phyloP scores from a whole-genome alignment of 768 basidiomycete genomes.

The Agaricus bisporus region DNA sequence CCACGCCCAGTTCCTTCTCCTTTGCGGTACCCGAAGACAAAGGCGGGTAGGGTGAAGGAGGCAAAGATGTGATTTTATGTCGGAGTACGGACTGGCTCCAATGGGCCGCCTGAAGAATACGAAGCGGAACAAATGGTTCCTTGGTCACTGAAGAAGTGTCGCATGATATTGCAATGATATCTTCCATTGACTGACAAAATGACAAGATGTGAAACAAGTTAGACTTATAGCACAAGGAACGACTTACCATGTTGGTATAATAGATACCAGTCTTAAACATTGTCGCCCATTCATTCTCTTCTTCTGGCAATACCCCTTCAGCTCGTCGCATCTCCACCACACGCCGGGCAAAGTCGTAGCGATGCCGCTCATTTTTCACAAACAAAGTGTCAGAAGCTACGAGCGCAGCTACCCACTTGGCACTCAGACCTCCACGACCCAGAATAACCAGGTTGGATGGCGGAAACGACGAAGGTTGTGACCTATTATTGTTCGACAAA shows the following conservation, averaged over 20 bases:
- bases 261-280: conserved; percentile 78
- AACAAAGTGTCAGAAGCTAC: conserved; percentile 78
- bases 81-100: conserved; percentile 75
- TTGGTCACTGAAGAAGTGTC: conserved; percentile 72
- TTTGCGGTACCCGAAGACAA: conserved; percentile 27
- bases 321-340: conserved; percentile 70
- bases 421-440: conserved; percentile 67
- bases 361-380: conserved; percentile 66
- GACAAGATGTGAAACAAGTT: conserved; percentile 1
- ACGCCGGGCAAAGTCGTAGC: conserved; percentile 72
- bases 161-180: conserved; percentile 65
- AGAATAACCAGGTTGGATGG: conserved; percentile 50
- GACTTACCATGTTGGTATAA: conserved; percentile 77
- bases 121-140: conserved; percentile 60
- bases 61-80: conserved; percentile 44
- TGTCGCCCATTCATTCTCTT: conserved; percentile 64
- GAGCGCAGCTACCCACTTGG: conserved; percentile 68
- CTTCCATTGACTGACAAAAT: conserved; percentile 64
- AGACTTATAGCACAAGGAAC: conserved; percentile 2
- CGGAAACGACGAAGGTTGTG: neutral
- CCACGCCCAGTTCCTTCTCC: conserved; percentile 67
- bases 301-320: conserved; percentile 44
- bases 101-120: conserved; percentile 66
- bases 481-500: neutral
- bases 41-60: conserved; percentile 30